Percentiles rank a stretch among this genome's conserved stretches.
Conservation (phyloP, 108 stramenopile genomes). For the Nitzschia inconspicua region DNA sequence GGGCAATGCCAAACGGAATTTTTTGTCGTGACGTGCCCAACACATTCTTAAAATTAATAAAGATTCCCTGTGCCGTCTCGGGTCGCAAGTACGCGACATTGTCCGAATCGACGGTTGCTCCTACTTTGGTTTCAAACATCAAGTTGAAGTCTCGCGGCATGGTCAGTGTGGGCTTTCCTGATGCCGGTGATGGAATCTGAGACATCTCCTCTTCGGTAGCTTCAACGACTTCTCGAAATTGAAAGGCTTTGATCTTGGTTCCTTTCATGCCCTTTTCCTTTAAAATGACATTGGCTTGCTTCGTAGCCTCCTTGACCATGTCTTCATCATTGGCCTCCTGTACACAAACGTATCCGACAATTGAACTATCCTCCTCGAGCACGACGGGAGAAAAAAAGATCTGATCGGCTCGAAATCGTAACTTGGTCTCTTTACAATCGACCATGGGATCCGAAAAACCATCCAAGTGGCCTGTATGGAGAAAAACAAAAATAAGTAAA, state of each 20-base stretch:
- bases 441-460: slow-evolving; percentile 98
- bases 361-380: slow-evolving; percentile 36
- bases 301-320: slow-evolving; percentile 82
- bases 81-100: slow-evolving; percentile 92
- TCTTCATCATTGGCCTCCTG: slow-evolving; percentile 80
- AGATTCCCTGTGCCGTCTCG: slow-evolving; percentile 98
- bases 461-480: slow-evolving; percentile 85
- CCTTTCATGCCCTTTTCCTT: slow-evolving; percentile 46
- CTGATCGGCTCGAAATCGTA: slow-evolving; percentile 95
- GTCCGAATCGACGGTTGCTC: slow-evolving; percentile 79
- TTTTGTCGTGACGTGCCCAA: slow-evolving; percentile 71
- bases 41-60: slow-evolving; percentile 95
- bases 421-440: slow-evolving; percentile 93
- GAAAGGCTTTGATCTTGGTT: slow-evolving; percentile 41
- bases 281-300: slow-evolving; percentile 61
- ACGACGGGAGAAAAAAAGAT: slow-evolving; percentile 76
- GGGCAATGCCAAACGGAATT: slow-evolving; percentile 95
- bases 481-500: background rate
- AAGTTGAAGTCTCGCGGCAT: slow-evolving; percentile 95
- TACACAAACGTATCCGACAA: slow-evolving; percentile 84
- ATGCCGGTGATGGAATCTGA: slow-evolving; percentile 87
- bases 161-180: slow-evolving; percentile 86
- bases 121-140: slow-evolving; percentile 96
- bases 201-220: slow-evolving; percentile 78
- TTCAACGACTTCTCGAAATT: slow-evolving; percentile 74